Conservation (phyloP, 805 yeast genomes). For the Myxozyma kluyveri region DNA sequence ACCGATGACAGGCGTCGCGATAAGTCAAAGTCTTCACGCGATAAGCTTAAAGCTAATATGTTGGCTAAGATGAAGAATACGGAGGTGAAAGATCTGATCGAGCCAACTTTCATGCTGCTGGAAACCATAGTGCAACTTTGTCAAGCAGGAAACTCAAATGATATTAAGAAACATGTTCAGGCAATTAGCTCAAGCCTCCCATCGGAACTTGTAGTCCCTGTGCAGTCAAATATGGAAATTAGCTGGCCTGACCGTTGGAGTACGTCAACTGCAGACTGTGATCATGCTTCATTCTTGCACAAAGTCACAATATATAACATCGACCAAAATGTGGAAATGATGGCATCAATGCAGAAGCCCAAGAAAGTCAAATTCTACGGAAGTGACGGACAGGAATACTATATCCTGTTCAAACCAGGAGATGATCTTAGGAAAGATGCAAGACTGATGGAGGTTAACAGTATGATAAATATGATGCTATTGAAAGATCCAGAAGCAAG, state of each 20-base stretch:
- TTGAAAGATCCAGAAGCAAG: constrained; percentile 66
- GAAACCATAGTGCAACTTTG: background rate
- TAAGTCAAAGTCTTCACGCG: background rate
- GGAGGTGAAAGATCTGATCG: background rate
- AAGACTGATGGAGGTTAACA: constrained; percentile 86
- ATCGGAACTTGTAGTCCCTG: constrained; percentile 13
- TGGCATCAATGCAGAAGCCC: constrained; percentile 85
- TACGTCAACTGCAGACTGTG: constrained; percentile 40
- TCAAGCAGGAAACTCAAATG: background rate
- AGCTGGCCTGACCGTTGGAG: constrained; percentile 55
- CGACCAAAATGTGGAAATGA: constrained; percentile 59
- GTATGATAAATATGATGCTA: constrained; percentile 75
- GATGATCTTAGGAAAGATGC: constrained; percentile 97
- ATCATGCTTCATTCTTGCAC: constrained; percentile 46
- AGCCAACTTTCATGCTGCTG: background rate
- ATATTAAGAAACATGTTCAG: background rate
- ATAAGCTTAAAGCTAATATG: background rate
- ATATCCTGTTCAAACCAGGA: constrained; percentile 74
- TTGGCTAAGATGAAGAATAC: background rate
- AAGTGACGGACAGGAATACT: constrained; percentile 69
- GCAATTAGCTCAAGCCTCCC: background rate
- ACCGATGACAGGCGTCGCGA: constrained; percentile 53
- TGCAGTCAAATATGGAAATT: constrained; percentile 55
- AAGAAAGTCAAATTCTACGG: constrained; percentile 73
- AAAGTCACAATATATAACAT: constrained; percentile 8